Conservation (phyloP, 139 green algal species). For the Dunaliella primolecta region DNA sequence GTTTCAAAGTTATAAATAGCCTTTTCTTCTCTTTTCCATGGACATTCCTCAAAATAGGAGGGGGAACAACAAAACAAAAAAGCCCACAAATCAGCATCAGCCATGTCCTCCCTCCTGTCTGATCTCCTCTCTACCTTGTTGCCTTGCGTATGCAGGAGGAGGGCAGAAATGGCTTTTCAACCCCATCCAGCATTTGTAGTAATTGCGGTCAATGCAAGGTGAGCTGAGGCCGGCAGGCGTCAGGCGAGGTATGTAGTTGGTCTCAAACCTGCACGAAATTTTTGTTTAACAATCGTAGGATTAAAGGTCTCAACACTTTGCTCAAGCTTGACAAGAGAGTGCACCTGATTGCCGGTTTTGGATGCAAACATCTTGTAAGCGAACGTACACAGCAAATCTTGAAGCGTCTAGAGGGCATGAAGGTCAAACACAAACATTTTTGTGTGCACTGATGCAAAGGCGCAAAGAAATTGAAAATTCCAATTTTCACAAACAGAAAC, state of each 20-base stretch:
- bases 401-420: not conserved
- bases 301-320: not conserved
- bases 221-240: slow-evolving; percentile 65
- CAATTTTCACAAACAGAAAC: no score
- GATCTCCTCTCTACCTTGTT: not conserved
- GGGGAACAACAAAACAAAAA: no score
- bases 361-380: not conserved
- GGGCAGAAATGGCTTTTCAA: slow-evolving; percentile 55
- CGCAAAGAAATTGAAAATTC: not conserved
- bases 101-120: not conserved
- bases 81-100: no score
- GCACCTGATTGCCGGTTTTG: no score
- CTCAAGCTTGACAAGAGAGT: not conserved
- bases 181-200: slow-evolving; percentile 75
- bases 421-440: not conserved
- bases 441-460: not conserved
- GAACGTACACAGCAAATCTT: not conserved
- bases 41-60: no score
- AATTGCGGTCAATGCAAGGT: slow-evolving; percentile 72
- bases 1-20: no score
- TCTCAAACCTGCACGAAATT: slow-evolving; percentile 80
- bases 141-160: not conserved
- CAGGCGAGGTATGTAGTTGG: slow-evolving; percentile 55
- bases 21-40: no score
- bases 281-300: not conserved